A percentile compares a stretch with the other conserved stretches of the same genome.
These are phyloP conservation scores for Elongisporangium undulatum DNA, from an alignment of 352 stramenopile genomes.

Conservation along the genomic window DNA sequence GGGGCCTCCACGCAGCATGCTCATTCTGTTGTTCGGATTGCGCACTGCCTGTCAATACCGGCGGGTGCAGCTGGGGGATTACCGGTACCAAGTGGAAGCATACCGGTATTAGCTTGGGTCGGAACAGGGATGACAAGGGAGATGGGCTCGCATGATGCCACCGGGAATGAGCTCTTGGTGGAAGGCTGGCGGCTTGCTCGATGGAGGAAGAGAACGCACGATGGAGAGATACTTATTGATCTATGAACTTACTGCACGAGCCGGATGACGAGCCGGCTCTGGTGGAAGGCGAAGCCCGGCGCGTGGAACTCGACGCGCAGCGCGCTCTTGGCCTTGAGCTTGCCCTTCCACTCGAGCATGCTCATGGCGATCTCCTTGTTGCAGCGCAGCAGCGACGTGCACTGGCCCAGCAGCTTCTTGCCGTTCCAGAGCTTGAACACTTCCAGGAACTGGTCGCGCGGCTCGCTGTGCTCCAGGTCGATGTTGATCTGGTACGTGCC, in stretches of 20 bases:
- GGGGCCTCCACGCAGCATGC: slow-evolving; percentile 21
- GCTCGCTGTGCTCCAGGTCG: slow-evolving; percentile 25
- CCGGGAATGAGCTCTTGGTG: too few relatives aligned
- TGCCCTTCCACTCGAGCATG: slow-evolving; percentile 18
- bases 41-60: not conserved
- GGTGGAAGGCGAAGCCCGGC: slow-evolving; percentile 11
- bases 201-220: not conserved
- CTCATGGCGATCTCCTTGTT: slow-evolving; percentile 15
- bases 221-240: not conserved
- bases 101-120: not conserved
- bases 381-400: slow-evolving; percentile 10
- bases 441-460: not conserved
- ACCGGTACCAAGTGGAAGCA: not conserved
- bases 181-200: too few relatives aligned
- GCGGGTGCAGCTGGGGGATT: not conserved
- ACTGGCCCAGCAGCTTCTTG: slow-evolving; percentile 14
- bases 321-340: slow-evolving; percentile 14
- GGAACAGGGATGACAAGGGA: not conserved
- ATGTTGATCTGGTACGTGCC: slow-evolving; percentile 40
- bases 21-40: not conserved
- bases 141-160: not conserved
- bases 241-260: slow-evolving; percentile 12
- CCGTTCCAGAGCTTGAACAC: slow-evolving; percentile 34
- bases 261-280: slow-evolving; percentile 29
- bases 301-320: slow-evolving; percentile 26